A percentile compares a stretch with the other conserved stretches of the same genome.
Evolutionary conservation across 495 filamentous ascomycete genomes (phyloP).

Genomic region (Penicillium steckii): DNA sequence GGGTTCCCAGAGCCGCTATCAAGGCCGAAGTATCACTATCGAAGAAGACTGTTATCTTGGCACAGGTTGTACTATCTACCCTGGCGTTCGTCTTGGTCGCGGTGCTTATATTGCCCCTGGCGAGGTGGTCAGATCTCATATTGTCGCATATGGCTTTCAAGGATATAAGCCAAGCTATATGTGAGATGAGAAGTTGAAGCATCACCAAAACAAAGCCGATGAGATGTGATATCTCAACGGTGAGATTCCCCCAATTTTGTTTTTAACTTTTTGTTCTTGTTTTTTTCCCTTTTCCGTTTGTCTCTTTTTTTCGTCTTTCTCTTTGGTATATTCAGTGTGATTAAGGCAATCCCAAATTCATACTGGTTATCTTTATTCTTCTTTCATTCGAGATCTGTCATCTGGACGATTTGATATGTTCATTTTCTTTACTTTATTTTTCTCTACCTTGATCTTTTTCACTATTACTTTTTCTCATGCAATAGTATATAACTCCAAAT

Average conservation of each 20-base stretch:
- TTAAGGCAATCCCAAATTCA: too few relatives aligned
- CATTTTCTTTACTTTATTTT: background rate
- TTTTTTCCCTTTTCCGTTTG: too few relatives aligned
- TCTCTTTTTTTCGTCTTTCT: too few relatives aligned
- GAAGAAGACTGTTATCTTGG: constrained; percentile 91
- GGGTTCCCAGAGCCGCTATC: constrained; percentile 69
- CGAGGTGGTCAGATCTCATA: constrained; percentile 45
- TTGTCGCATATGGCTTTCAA: constrained; percentile 45
- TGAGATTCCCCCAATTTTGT: background rate
- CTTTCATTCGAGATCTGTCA: too few relatives aligned
- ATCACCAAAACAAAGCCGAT: background rate
- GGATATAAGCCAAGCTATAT: constrained; percentile 46
- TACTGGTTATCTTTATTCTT: background rate
- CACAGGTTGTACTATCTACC: constrained; percentile 78
- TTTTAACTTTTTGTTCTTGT: background rate
- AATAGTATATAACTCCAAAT: constrained; percentile 7
- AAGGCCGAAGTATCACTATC: constrained; percentile 73
- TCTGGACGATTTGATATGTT: background rate
- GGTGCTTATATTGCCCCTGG: constrained; percentile 47
- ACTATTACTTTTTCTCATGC: background rate
- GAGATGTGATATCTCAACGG: background rate
- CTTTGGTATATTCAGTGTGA: too few relatives aligned
- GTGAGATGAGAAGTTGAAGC: constrained; percentile 18
- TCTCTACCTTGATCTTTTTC: background rate
- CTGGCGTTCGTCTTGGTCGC: constrained; percentile 45